Evolutionary conservation across 1,284 basidiomycete species (phyloP).

Genomic region (Fomes fomentarius): DNA sequence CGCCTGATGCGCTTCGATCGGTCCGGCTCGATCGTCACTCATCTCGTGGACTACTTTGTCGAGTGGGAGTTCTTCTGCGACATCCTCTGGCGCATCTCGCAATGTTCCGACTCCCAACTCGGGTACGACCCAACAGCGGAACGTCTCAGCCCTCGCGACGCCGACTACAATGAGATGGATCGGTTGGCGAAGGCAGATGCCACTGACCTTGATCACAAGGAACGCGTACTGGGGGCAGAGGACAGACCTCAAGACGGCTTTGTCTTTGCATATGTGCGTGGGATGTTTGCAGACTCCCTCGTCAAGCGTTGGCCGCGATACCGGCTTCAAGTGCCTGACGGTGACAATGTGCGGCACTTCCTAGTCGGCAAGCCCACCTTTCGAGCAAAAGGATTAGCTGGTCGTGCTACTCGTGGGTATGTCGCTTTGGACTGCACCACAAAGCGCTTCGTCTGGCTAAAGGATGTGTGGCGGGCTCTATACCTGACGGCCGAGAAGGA

Average conservation of each 20-base stretch:
- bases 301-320: not conserved
- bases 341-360: not conserved
- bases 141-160: not conserved
- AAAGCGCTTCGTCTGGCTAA: constrained; percentile 11
- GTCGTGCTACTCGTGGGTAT: constrained; percentile 14
- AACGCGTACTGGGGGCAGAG: not conserved
- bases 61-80: constrained; percentile 1
- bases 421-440: constrained; percentile 3
- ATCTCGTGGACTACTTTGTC: constrained; percentile 6
- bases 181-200: not conserved
- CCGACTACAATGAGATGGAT: constrained; percentile 4
- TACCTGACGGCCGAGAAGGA: constrained; percentile 6
- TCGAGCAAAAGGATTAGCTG: not conserved
- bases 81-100: constrained; percentile 8
- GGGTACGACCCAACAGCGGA: constrained; percentile 9
- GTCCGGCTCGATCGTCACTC: constrained; percentile 5
- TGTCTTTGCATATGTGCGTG: constrained; percentile 2
- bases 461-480: constrained; percentile 13
- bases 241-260: not conserved
- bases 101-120: not conserved
- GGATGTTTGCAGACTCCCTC: constrained; percentile 1
- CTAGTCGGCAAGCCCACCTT: constrained; percentile 10
- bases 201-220: not conserved
- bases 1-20: constrained; percentile 11
- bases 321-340: not conserved